A percentile compares a stretch with the other conserved stretches of the same genome.
Conservation (phyloP, 1,284 basidiomycete genomes). For the Mycena citricolor region DNA sequence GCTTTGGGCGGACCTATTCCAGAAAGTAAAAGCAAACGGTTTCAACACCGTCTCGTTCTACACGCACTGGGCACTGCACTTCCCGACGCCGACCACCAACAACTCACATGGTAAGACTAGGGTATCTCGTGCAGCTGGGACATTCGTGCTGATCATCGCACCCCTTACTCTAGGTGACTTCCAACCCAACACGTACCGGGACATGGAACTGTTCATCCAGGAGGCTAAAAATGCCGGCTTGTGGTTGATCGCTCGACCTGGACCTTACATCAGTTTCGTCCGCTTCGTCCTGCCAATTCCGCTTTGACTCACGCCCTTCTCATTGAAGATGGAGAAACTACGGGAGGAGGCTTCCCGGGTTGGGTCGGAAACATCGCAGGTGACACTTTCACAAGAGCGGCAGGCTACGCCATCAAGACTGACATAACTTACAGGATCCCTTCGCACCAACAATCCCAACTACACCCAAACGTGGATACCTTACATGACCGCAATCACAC, state of each 20-base stretch:
- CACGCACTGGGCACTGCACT: not conserved
- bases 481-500: conserved; percentile 49
- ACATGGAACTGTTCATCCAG: conserved; percentile 53
- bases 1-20: conserved; percentile 54
- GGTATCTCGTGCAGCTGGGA: too few species aligned
- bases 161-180: conserved; percentile 40
- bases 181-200: conserved; percentile 45
- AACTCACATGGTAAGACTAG: too few species aligned
- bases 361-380: conserved; percentile 51
- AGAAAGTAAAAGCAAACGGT: conserved; percentile 56
- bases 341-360: conserved; percentile 60
- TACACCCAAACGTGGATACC: conserved; percentile 45
- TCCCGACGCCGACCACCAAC: not conserved
- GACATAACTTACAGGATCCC: not conserved
- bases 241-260: conserved; percentile 56
- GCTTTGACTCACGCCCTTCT: too few species aligned
- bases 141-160: too few species aligned
- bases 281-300: not conserved
- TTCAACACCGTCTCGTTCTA: conserved; percentile 43
- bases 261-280: conserved; percentile 54
- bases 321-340: conserved; percentile 55
- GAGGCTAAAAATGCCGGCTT: conserved; percentile 50
- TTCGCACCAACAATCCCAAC: not conserved
- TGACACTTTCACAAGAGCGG: too few species aligned
- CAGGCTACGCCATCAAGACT: not conserved